Percentiles rank a stretch among this genome's conserved stretches.
Conservation (phyloP, 441 rosid species). For the Heliophila coronopifolia region DNA sequence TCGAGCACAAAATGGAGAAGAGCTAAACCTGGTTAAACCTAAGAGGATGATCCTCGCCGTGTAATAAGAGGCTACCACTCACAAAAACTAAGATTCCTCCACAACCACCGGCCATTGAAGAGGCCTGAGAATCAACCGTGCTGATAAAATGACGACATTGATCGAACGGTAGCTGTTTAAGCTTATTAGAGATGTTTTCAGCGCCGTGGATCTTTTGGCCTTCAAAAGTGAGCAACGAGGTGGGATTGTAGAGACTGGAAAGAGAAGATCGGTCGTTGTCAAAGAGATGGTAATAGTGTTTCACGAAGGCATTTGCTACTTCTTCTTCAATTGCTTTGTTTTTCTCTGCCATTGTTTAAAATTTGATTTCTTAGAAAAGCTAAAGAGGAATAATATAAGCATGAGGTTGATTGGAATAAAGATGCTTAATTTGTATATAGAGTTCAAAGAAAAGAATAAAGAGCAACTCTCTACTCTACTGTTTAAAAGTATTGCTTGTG, state of each 20-base stretch:
- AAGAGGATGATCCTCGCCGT: constrained; percentile 59
- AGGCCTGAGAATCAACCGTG: constrained; percentile 71
- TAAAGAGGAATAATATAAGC: constrained; percentile 26
- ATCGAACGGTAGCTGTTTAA: constrained; percentile 54
- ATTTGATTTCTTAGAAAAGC: constrained; percentile 5
- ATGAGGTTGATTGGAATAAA: neutral
- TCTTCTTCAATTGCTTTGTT: constrained; percentile 40
- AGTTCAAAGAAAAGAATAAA: constrained; percentile 10
- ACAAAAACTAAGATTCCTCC: constrained; percentile 64
- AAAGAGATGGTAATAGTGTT: constrained; percentile 66
- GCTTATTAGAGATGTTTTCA: constrained; percentile 48
- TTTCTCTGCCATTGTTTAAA: constrained; percentile 47
- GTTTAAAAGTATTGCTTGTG: neutral
- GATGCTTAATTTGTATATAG: constrained; percentile 18
- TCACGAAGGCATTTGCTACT: constrained; percentile 70
- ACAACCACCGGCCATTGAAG: constrained; percentile 39
- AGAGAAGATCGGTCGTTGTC: constrained; percentile 54
- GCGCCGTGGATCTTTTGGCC: constrained; percentile 56
- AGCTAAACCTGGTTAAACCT: constrained; percentile 72
- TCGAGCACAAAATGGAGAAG: neutral
- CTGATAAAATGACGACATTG: constrained; percentile 54
- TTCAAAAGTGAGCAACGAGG: constrained; percentile 70
- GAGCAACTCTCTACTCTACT: neutral
- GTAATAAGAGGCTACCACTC: constrained; percentile 64
- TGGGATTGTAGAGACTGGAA: constrained; percentile 46